phyloP scores from a whole-genome alignment of 768 basidiomycete species.

The Candolleomyces efflorescens region DNA sequence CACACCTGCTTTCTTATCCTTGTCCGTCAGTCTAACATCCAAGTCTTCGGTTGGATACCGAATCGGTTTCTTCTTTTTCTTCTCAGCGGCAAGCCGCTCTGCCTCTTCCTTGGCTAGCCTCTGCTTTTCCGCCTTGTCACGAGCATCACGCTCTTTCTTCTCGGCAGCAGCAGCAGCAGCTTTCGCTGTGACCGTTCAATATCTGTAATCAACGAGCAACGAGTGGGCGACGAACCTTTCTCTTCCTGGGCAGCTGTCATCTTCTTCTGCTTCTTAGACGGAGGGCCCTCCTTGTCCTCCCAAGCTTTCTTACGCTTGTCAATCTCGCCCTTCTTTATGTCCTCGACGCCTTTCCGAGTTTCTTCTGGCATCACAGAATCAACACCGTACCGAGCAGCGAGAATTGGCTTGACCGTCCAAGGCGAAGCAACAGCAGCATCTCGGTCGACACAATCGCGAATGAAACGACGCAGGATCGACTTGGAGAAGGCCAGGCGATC shows the following conservation, averaged over 20 bases:
- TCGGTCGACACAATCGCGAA: slow-evolving; percentile 92
- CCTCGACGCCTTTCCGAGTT: slow-evolving; percentile 72
- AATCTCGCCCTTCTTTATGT: slow-evolving; percentile 80
- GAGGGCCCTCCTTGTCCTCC: slow-evolving; percentile 84
- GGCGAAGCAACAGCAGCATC: slow-evolving; percentile 91
- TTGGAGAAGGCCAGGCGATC: slow-evolving; percentile 96
- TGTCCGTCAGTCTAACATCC: slow-evolving; percentile 74
- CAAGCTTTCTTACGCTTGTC: slow-evolving; percentile 91
- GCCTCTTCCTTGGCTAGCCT: slow-evolving; percentile 65
- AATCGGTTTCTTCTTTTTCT: slow-evolving; percentile 85
- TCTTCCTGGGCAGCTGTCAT: slow-evolving; percentile 70
- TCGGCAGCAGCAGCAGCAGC: slow-evolving; percentile 38
- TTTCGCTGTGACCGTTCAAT: slow-evolving; percentile 18
- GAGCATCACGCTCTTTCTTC: slow-evolving; percentile 65
- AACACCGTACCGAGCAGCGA: slow-evolving; percentile 84
- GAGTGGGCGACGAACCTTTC: slow-evolving; percentile 44
- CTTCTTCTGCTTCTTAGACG: slow-evolving; percentile 80
- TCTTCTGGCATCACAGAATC: slow-evolving; percentile 84
- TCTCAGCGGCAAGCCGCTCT: slow-evolving; percentile 67
- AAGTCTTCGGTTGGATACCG: slow-evolving; percentile 94
- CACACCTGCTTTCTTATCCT: slow-evolving; percentile 77
- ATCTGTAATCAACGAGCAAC: slow-evolving; percentile 13
- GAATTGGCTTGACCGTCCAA: slow-evolving; percentile 87
- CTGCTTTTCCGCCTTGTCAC: slow-evolving; percentile 65
- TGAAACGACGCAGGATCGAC: slow-evolving; percentile 93